Evolutionary conservation across 805 yeast genomes (phyloP), one percentile per base, ranked within the genome.

Genomic region (Metschnikowia chrysomelidarum): DNA sequence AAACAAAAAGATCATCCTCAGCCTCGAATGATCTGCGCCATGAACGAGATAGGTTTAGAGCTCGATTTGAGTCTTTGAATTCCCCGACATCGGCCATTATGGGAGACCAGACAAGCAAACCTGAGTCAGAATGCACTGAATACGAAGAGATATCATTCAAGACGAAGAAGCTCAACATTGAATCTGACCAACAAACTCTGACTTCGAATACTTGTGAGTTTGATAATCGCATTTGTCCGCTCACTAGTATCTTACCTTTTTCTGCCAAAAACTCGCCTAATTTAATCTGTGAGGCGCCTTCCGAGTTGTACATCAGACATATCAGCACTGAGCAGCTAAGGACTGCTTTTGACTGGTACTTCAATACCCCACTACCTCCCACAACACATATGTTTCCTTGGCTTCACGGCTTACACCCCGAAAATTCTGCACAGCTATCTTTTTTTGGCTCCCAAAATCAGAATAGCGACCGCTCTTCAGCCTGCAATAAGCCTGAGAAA

Each of bases 301-400:
- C n/a, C n/a, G n/a, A n/a, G n/a, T n/a, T n/a, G n/a, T n/a, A n/a
- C n/a, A n/a, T n/a, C n/a, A n/a, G n/a, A n/a, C n/a, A n/a, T 33
- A 23, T n/a, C n/a, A n/a, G n/a, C n/a, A n/a, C n/a, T n/a, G n/a
- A n/a, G n/a, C n/a, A n/a, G n/a, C n/a, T n/a, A n/a, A n/a, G n/a
- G n/a, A 9, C 49, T 0, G 54, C 65, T 0, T 64, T 67, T 38
- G 34, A 41, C 13, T 63, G 67, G 64, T 67, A 67, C 45, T 67
- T 67, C 44, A 56, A 60, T 45, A 48, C 49, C 13, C 59, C 62
- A 1, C 52, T 67, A 4, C 95, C 96, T 0, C 75, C 74, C 3
- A 81, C 89, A 13, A 73, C 69, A 16, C 52, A 53, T 8, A 76
- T 89, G 71, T 89, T 88, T 50, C 97, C 97, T 0, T 88, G 96